Evolutionary conservation across 1,139 yeast species (phyloP), one percentile per base, ranked within the genome.

Genomic region (Nakaseomyces bracarensis): DNA sequence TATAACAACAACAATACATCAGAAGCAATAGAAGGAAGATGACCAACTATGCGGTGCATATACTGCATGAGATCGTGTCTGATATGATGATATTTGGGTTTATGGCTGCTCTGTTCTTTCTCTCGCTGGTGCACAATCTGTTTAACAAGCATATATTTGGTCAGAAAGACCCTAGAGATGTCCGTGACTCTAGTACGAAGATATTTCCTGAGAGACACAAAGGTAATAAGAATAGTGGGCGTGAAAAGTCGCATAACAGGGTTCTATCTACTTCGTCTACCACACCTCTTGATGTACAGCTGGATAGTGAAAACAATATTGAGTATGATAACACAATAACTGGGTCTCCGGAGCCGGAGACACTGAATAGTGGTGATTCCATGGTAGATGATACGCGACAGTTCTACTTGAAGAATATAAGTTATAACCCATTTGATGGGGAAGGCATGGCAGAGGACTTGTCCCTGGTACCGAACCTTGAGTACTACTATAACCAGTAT

Each of bases 401-500:
- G 9, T 27, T 28, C 21, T 22, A 34, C 16, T 20, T 22, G 13
- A 8, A 28, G 11, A 18, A 16, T 16, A 34, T 15, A 5, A 35
- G 16, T n/a, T 52, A 46, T 21, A 58, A 58, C 39, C 63, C 63
- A 2, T 60, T 55, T 36, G 46, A 48, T n/a, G 58, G 55, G 28
- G 43, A 50, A 11, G 36, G 54, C n/a, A 44, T 49, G 6, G 50
- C 52, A 8, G 62, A 57, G 34, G 70, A 67, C 42, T 43, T 54
- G 15, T 58, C 57, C 43, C 61, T 74, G 13, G 67, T 66, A 2
- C 66, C 72, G 4, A 77, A 77, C 50, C 63, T 87, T 43, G 61
- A 72, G 23, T 86, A 83, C 58, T 89, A 87, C 57, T 78, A 82
- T 10, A 64, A 67, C 36, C 71, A 79, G 38, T 65, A 80, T 45